phyloP scores from a whole-genome alignment of 345 rosid genomes.

The Durio zibethinus region DNA sequence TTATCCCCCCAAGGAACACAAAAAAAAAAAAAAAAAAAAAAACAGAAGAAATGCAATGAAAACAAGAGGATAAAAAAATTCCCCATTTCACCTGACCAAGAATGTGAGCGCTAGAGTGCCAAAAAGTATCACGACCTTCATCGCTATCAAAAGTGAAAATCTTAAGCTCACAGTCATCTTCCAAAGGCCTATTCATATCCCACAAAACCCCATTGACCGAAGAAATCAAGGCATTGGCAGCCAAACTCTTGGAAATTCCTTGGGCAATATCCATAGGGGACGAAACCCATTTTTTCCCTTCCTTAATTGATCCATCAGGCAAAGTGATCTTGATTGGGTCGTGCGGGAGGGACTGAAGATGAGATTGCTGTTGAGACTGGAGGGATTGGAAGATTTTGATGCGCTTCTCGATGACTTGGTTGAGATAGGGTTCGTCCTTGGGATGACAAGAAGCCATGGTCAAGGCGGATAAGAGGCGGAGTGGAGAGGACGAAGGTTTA shows the following conservation, averaged over 20 bases:
- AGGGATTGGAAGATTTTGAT: constrained; percentile 63
- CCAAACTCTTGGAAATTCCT: constrained; percentile 66
- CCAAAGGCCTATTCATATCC: constrained; percentile 89
- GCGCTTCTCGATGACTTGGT: constrained; percentile 57
- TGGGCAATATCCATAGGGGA: constrained; percentile 72
- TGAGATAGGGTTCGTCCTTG: constrained; percentile 61
- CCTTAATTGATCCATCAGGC: constrained; percentile 71
- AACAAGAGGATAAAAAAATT: neutral
- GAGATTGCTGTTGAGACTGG: constrained; percentile 54
- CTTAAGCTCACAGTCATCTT: constrained; percentile 72
- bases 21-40: neutral
- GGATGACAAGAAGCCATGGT: constrained; percentile 50
- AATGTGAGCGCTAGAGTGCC: constrained; percentile 99
- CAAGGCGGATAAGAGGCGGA: constrained; percentile 26
- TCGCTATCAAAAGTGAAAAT: constrained; percentile 66
- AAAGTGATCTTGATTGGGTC: constrained; percentile 79
- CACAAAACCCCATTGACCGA: constrained; percentile 74
- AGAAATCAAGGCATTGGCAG: constrained; percentile 66
- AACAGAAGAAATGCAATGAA: neutral
- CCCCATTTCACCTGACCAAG: constrained; percentile 71
- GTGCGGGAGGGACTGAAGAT: constrained; percentile 52
- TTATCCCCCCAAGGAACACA: no score
- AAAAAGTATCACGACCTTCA: constrained; percentile 90
- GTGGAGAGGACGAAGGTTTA: constrained; percentile 19
- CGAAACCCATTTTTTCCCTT: constrained; percentile 81